A percentile compares a stretch with the other conserved stretches of the same genome.
Evolutionary conservation across 1,139 yeast genomes (phyloP).

Genomic region (Pichia sp.): DNA sequence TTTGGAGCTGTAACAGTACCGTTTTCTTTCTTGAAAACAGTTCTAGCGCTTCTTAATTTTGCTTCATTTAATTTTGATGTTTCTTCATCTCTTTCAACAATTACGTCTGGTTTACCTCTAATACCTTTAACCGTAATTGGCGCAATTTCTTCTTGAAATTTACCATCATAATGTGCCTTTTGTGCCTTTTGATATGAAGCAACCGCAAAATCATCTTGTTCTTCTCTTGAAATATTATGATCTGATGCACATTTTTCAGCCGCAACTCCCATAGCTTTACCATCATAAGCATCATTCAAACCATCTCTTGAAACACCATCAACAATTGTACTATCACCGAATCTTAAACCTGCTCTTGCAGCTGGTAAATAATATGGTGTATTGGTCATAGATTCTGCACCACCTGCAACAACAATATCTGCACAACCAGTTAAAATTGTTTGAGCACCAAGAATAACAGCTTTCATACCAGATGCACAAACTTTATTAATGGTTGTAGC

Average conservation of each 20-base stretch:
- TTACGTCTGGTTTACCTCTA: conserved; percentile 87
- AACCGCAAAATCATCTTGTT: conserved; percentile 68
- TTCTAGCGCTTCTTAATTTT: conserved; percentile 73
- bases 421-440: conserved; percentile 83
- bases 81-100: conserved; percentile 70
- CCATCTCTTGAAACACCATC: conserved; percentile 94
- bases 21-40: conserved; percentile 85
- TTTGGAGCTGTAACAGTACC: conserved; percentile 97
- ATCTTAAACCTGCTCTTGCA: conserved; percentile 84
- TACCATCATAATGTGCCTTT: conserved; percentile 70
- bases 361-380: conserved; percentile 88
- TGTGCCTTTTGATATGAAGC: conserved; percentile 72
- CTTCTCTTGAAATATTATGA: conserved; percentile 55
- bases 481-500: conserved; percentile 94
- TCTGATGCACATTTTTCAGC: conserved; percentile 94
- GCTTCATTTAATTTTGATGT: conserved; percentile 65
- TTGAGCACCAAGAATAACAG: conserved; percentile 87
- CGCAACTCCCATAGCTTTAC: conserved; percentile 88
- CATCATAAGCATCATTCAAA: conserved; percentile 80
- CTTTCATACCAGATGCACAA: conserved; percentile 95
- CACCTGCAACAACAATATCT: conserved; percentile 92
- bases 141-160: conserved; percentile 72
- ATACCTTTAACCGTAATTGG: conserved; percentile 84
- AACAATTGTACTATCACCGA: conserved; percentile 69
- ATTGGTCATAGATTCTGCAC: conserved; percentile 96